Percentiles rank a stretch among this genome's conserved stretches.
These are phyloP conservation scores for Tulasnella sp. DNA, from an alignment of 768 basidiomycete genomes.

Conservation along the genomic window DNA sequence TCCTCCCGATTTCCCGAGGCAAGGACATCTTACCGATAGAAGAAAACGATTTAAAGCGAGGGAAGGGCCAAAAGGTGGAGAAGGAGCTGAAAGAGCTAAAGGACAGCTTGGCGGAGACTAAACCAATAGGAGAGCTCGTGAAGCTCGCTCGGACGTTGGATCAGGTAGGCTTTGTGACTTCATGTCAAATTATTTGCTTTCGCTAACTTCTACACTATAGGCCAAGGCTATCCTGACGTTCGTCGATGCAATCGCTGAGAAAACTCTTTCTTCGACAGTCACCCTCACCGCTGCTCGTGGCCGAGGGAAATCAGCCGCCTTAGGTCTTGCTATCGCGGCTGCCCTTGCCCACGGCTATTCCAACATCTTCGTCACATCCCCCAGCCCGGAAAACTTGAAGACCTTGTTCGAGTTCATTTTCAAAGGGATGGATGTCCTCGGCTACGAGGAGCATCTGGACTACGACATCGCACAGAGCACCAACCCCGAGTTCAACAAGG, in stretches of 20 bases:
- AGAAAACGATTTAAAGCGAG: slow-evolving; percentile 31
- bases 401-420: slow-evolving; percentile 97
- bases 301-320: slow-evolving; percentile 90
- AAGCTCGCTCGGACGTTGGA: slow-evolving; percentile 87
- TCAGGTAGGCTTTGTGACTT: slow-evolving; percentile 39
- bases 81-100: slow-evolving; percentile 68
- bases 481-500: slow-evolving; percentile 89
- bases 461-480: slow-evolving; percentile 94
- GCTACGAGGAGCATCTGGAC: slow-evolving; percentile 95
- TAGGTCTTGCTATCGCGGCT: slow-evolving; percentile 90
- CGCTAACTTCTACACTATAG: slow-evolving; percentile 17
- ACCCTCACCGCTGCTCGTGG: slow-evolving; percentile 91
- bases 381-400: slow-evolving; percentile 94
- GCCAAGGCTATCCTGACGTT: slow-evolving; percentile 88
- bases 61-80: slow-evolving; percentile 40
- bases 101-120: slow-evolving; percentile 64
- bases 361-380: slow-evolving; percentile 97
- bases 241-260: slow-evolving; percentile 85
- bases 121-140: slow-evolving; percentile 79
- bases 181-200: neutral
- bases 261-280: slow-evolving; percentile 87
- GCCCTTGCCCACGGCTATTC: slow-evolving; percentile 90
- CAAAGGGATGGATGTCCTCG: slow-evolving; percentile 88
- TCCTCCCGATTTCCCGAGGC: slow-evolving; percentile 87
- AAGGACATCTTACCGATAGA: slow-evolving; percentile 76